These are phyloP conservation scores for Plicaturopsis crispa DNA, from an alignment of 768 basidiomycete species.

Conservation along the genomic window DNA sequence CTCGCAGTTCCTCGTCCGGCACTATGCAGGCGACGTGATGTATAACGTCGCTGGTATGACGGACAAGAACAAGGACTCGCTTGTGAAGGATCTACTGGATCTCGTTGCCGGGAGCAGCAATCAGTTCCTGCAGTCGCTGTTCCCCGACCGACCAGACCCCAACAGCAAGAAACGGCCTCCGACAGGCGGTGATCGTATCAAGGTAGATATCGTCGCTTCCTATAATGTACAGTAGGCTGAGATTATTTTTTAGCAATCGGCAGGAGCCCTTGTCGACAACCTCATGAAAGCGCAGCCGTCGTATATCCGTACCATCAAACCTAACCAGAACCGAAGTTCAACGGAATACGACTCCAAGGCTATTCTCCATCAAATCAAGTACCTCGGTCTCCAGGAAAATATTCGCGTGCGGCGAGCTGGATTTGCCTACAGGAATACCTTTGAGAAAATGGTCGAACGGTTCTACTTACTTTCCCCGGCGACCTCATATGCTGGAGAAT, in stretches of 20 bases:
- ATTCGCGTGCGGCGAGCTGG: slow-evolving; percentile 96
- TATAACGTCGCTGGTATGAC: slow-evolving; percentile 98
- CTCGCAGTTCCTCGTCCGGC: slow-evolving; percentile 87
- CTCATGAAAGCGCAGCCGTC: slow-evolving; percentile 96
- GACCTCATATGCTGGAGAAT: slow-evolving; percentile 98
- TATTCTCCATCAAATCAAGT: slow-evolving; percentile 98
- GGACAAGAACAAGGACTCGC: slow-evolving; percentile 98
- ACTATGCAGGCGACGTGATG: slow-evolving; percentile 98
- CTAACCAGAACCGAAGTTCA: slow-evolving; percentile 91
- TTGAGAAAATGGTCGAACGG: slow-evolving; percentile 98
- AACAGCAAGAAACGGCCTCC: slow-evolving; percentile 97
- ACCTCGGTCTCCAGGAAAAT: slow-evolving; percentile 96
- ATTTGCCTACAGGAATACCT: slow-evolving; percentile 97
- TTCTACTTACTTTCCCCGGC: slow-evolving; percentile 94
- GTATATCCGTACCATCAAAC: slow-evolving; percentile 99
- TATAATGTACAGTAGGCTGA: too few relatives aligned
- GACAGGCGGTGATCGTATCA: slow-evolving; percentile 96
- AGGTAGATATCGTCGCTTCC: slow-evolving; percentile 46
- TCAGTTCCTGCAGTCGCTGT: slow-evolving; percentile 79
- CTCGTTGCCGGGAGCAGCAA: slow-evolving; percentile 77
- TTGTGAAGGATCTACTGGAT: slow-evolving; percentile 92
- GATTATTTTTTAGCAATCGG: slow-evolving; percentile 55
- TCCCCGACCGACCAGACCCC: slow-evolving; percentile 92
- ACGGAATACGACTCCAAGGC: slow-evolving; percentile 93
- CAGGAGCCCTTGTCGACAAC: slow-evolving; percentile 92